Percentiles rank a stretch among this genome's conserved stretches.
Evolutionary conservation across 2,329 filamentous ascomycete genomes (phyloP).

Genomic region (Akanthomyces dipterigenus): DNA sequence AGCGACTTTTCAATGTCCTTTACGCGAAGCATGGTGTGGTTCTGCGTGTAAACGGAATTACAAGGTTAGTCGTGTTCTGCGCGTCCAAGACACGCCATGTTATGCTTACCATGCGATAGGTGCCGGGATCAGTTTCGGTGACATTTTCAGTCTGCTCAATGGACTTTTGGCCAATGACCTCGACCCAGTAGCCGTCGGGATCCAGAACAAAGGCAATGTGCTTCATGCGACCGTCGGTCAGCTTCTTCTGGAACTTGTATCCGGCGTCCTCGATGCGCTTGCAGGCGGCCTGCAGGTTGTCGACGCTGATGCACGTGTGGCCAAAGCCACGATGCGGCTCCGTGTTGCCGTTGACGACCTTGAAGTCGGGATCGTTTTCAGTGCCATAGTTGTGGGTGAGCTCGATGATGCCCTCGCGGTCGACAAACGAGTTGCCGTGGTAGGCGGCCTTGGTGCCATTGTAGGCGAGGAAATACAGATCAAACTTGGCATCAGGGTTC

Average conservation of each 20-base stretch:
- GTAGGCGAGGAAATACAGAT: slow-evolving; percentile 92
- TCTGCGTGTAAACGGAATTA: slow-evolving; percentile 39
- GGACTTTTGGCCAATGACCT: slow-evolving; percentile 67
- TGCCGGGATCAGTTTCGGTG: slow-evolving; percentile 63
- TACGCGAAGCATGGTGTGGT: slow-evolving; percentile 92
- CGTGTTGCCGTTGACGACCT: slow-evolving; percentile 80
- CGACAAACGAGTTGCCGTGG: slow-evolving; percentile 62
- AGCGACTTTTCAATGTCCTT: slow-evolving; percentile 71
- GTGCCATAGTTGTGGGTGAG: slow-evolving; percentile 83
- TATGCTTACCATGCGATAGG: slow-evolving; percentile 61
- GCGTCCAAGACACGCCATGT: not conserved
- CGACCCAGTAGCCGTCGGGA: slow-evolving; percentile 82
- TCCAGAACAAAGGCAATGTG: slow-evolving; percentile 87
- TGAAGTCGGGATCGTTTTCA: slow-evolving; percentile 74
- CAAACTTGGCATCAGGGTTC: slow-evolving; percentile 84
- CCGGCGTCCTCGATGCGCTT: slow-evolving; percentile 82
- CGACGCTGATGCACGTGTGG: slow-evolving; percentile 76
- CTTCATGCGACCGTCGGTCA: slow-evolving; percentile 80
- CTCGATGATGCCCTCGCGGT: slow-evolving; percentile 86
- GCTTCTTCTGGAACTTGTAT: slow-evolving; percentile 91
- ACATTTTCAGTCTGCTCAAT: slow-evolving; percentile 66
- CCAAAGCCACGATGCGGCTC: slow-evolving; percentile 81
- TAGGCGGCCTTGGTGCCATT: slow-evolving; percentile 71
- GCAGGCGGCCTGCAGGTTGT: slow-evolving; percentile 85
- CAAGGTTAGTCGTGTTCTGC: not conserved